Evolutionary conservation across 768 basidiomycete species (phyloP), one percentile per base, ranked within the genome.

Genomic region (Wakefieldia striispora): DNA sequence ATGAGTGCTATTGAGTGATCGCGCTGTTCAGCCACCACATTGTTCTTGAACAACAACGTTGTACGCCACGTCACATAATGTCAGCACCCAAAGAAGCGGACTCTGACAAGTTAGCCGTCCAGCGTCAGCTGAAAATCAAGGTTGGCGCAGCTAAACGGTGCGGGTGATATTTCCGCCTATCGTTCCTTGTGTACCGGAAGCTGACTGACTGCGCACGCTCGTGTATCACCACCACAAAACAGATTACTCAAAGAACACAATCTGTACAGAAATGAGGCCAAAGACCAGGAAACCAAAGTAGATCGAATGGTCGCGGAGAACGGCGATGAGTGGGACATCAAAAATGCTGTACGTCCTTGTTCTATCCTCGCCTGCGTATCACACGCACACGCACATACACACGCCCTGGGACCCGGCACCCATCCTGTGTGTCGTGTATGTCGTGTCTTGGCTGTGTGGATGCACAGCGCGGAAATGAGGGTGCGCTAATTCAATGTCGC

Each of bases 71-170:
- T 24, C 47, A 17, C 47, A 40, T 39, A n/a, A 66, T 61, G 58
- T 50, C 57, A 21, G 20, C 45, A 45, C 37, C 48, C 10, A 45
- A 55, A 35, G 48, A 26, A 57, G 29, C 40, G 37, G 39, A 20
- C 39, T 57, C 58, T 42, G 68, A 58, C 41, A 55, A 50, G 52
- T 13, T 55, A 43, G 69, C 78, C 24, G 61, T 82, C 42, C 75
- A 75, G 43, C 78, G 80, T 45, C 87, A 90, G 59, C 78, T 93
- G 54, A 86, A 81, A 68, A 92, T 91, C 74, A 91, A 89, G 71
- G 60, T 82, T 6, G 82, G 82, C 24, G 79, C 73, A 35, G 78
- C 81, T 40, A 78, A 76, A 65, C 76, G 90, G 90, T 91, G 57
- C 58, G 71, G 56, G 38, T 12, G 45, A 49, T 35, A 50, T 60